Conservation (phyloP, 2,329 filamentous ascomycete species). For the Aspergillus fructus region DNA sequence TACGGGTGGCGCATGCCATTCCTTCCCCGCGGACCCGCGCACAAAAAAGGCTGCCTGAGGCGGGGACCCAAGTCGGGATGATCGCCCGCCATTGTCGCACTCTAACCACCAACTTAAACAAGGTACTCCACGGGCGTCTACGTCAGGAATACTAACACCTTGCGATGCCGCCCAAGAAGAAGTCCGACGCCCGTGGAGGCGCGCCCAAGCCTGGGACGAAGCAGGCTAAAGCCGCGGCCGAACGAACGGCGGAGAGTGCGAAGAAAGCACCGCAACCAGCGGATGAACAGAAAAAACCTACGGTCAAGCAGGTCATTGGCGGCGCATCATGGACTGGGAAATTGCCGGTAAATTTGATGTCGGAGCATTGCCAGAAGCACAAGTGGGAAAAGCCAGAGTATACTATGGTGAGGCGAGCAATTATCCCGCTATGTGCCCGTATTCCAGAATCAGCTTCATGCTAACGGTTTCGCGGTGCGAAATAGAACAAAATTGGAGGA, state of each 20-base stretch:
- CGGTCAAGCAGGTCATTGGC: slow-evolving; percentile 76
- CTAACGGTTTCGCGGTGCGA: slow-evolving; percentile 13
- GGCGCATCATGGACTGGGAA: slow-evolving; percentile 98
- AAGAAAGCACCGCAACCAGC: slow-evolving; percentile 36
- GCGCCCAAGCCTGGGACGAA: slow-evolving; percentile 40
- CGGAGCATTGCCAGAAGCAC: slow-evolving; percentile 92
- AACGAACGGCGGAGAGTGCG: slow-evolving; percentile 30
- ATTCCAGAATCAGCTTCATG: background rate
- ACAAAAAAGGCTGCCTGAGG: slow-evolving; percentile 6
- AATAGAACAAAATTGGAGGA: slow-evolving; percentile 64
- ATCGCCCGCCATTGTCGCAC: slow-evolving; percentile 1
- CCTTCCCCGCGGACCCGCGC: slow-evolving; percentile 11
- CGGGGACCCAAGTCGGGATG: slow-evolving; percentile 1
- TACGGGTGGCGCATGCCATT: background rate
- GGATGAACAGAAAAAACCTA: slow-evolving; percentile 57
- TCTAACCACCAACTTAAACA: background rate
- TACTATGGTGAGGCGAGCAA: slow-evolving; percentile 61
- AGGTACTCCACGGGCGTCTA: slow-evolving; percentile 25
- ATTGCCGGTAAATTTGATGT: slow-evolving; percentile 86
- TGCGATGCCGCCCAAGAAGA: slow-evolving; percentile 43
- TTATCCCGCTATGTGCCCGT: background rate
- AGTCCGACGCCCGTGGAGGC: slow-evolving; percentile 37
- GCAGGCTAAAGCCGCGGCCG: slow-evolving; percentile 40
- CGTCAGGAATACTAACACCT: background rate
- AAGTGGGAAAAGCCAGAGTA: slow-evolving; percentile 96